Evolutionary conservation across 1,284 basidiomycete species (phyloP).

Genomic region (Phylloporus sp.): DNA sequence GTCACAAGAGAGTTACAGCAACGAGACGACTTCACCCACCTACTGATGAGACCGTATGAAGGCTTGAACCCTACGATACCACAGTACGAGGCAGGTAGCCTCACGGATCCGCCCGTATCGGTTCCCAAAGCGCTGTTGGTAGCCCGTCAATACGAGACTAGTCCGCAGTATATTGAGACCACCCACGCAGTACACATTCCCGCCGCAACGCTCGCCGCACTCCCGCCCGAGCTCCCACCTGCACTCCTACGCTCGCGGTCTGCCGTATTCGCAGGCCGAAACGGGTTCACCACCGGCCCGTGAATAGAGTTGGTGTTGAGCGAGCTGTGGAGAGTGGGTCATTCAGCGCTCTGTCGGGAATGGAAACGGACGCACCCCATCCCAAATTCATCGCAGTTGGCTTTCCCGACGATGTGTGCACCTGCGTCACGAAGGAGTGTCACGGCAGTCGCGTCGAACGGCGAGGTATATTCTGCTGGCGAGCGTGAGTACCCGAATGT

Average conservation of each 20-base stretch:
- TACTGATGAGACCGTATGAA: slow-evolving; percentile 89
- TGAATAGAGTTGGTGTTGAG: slow-evolving; percentile 71
- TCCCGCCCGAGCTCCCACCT: slow-evolving; percentile 86
- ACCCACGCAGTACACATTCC: slow-evolving; percentile 81
- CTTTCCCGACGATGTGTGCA: slow-evolving; percentile 82
- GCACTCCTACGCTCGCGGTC: slow-evolving; percentile 70
- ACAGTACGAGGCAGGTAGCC: slow-evolving; percentile 94
- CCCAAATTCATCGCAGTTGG: slow-evolving; percentile 98
- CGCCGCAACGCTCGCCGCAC: slow-evolving; percentile 81
- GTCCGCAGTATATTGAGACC: not conserved
- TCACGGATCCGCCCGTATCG: slow-evolving; percentile 94
- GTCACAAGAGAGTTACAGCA: slow-evolving; percentile 5
- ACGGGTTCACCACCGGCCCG: slow-evolving; percentile 83
- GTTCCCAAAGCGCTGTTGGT: slow-evolving; percentile 81
- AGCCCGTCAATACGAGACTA: slow-evolving; percentile 10
- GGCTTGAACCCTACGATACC: slow-evolving; percentile 94
- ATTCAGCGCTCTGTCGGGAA: slow-evolving; percentile 2
- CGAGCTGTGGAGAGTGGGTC: slow-evolving; percentile 56
- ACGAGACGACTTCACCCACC: slow-evolving; percentile 49
- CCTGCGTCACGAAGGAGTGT: slow-evolving; percentile 64
- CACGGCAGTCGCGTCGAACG: slow-evolving; percentile 90
- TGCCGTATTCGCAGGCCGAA: slow-evolving; percentile 41
- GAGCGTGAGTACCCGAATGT: not conserved
- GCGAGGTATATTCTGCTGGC: slow-evolving; percentile 70
- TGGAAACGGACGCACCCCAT: slow-evolving; percentile 76